A percentile compares a stretch with the other conserved stretches of the same genome.
phyloP scores from a whole-genome alignment of 2,329 filamentous ascomycete species.

The Eutypa lata region DNA sequence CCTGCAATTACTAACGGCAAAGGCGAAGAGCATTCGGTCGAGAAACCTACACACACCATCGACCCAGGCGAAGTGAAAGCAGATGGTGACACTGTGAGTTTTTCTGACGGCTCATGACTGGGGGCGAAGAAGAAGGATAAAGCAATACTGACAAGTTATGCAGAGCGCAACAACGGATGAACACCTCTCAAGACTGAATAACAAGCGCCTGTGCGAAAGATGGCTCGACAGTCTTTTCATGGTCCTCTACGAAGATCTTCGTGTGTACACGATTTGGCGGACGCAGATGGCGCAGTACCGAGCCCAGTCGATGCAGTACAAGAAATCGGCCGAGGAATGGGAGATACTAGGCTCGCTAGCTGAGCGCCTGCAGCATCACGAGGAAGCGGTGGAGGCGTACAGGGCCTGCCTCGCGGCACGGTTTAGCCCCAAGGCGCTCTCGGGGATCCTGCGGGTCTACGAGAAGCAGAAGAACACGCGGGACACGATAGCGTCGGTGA shows the following conservation, averaged over 20 bases:
- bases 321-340: slow-evolving; percentile 96
- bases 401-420: slow-evolving; percentile 80
- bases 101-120: not conserved
- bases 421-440: slow-evolving; percentile 90
- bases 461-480: slow-evolving; percentile 76
- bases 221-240: slow-evolving; percentile 99
- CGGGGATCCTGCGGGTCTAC: slow-evolving; percentile 76
- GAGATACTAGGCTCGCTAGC: slow-evolving; percentile 93
- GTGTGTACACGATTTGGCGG: slow-evolving; percentile 98
- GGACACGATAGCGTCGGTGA: slow-evolving; percentile 79
- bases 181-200: slow-evolving; percentile 86
- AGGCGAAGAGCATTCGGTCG: slow-evolving; percentile 45
- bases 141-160: slow-evolving; percentile 15
- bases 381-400: slow-evolving; percentile 92
- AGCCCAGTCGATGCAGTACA: slow-evolving; percentile 90
- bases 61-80: slow-evolving; percentile 74
- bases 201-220: slow-evolving; percentile 93
- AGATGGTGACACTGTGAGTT: slow-evolving; percentile 41
- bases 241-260: slow-evolving; percentile 96
- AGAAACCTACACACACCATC: slow-evolving; percentile 77
- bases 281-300: slow-evolving; percentile 96
- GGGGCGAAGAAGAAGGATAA: not conserved
- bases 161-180: slow-evolving; percentile 64
- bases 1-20: slow-evolving; percentile 38
- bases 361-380: slow-evolving; percentile 84